Conservation (phyloP, 225 moss, liverwort and hornwort species). For the Rhytidiadelphus loreus region DNA sequence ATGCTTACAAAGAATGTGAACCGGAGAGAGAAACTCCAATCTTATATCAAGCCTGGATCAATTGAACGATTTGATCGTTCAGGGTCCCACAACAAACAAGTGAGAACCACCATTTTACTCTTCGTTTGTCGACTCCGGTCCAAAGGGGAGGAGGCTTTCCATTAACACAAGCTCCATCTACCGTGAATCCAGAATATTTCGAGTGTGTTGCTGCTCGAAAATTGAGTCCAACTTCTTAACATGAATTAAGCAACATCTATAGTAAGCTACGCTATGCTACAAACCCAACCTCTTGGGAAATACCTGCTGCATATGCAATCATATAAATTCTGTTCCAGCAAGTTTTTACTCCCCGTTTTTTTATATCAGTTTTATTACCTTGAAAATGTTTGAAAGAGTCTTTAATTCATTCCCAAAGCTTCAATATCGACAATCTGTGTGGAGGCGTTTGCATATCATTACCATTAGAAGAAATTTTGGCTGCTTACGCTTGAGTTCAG, state of each 20-base stretch:
- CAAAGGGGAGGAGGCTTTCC: not conserved
- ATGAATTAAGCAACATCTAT: not conserved
- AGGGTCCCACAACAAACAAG: not conserved
- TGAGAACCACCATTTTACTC: slow-evolving; percentile 36
- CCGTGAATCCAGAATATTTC: not conserved
- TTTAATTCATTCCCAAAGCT: not conserved
- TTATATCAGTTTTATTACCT: too few species aligned
- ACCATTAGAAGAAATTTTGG: not conserved
- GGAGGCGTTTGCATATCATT: too few species aligned
- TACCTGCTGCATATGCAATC: not conserved
- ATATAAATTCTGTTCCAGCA: not conserved
- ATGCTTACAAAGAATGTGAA: slow-evolving; percentile 44
- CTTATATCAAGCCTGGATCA: not conserved
- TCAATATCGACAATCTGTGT: not conserved
- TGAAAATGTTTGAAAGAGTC: not conserved
- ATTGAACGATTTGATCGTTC: not conserved
- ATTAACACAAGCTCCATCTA: not conserved
- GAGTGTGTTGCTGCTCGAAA: not conserved
- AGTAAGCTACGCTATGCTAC: not conserved
- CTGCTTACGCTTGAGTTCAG: not conserved
- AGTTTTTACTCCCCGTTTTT: not conserved
- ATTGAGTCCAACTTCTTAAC: not conserved
- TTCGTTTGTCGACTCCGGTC: not conserved
- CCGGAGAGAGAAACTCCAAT: not conserved
- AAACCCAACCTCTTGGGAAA: not conserved